phyloP scores from a whole-genome alignment of 2,329 filamentous ascomycete species.

The Microcyclospora tardicrescens region DNA sequence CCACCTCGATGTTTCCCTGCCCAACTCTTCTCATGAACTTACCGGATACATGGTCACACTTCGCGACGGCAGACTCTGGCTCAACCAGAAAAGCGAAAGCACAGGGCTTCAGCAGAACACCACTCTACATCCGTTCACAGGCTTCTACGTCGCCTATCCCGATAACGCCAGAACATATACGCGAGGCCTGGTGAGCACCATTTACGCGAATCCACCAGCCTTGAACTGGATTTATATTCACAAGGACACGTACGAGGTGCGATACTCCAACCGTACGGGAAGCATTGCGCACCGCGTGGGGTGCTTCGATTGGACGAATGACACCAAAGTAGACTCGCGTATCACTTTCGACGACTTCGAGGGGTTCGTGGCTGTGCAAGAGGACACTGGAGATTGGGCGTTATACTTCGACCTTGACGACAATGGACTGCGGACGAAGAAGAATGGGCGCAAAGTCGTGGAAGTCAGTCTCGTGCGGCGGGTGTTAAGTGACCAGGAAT shows the following conservation, averaged over 20 bases:
- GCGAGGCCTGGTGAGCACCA: slow-evolving; percentile 33
- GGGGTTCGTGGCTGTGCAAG: slow-evolving; percentile 44
- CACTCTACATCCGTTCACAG: slow-evolving; percentile 36
- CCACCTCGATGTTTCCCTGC: slow-evolving; percentile 33
- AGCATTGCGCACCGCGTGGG: slow-evolving; percentile 58
- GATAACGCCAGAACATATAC: slow-evolving; percentile 29
- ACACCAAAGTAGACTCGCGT: slow-evolving; percentile 34
- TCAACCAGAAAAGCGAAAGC: slow-evolving; percentile 16
- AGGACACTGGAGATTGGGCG: slow-evolving; percentile 34
- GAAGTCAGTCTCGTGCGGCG: slow-evolving; percentile 25
- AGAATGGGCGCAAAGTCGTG: slow-evolving; percentile 11
- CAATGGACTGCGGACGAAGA: slow-evolving; percentile 26
- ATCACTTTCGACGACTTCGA: slow-evolving; percentile 44
- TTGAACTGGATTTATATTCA: slow-evolving; percentile 58
- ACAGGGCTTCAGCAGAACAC: slow-evolving; percentile 17
- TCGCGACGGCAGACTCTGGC: slow-evolving; percentile 31
- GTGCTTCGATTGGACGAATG: slow-evolving; percentile 70
- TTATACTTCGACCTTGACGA: slow-evolving; percentile 38
- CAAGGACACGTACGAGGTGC: slow-evolving; percentile 45
- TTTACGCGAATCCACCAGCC: slow-evolving; percentile 42
- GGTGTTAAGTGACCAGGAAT: slow-evolving; percentile 24
- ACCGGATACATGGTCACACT: slow-evolving; percentile 28
- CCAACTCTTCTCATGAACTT: slow-evolving; percentile 17
- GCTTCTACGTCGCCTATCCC: slow-evolving; percentile 38
- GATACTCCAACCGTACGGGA: slow-evolving; percentile 45